Conservation (phyloP, 805 yeast species). For the Candida easanensis region DNA sequence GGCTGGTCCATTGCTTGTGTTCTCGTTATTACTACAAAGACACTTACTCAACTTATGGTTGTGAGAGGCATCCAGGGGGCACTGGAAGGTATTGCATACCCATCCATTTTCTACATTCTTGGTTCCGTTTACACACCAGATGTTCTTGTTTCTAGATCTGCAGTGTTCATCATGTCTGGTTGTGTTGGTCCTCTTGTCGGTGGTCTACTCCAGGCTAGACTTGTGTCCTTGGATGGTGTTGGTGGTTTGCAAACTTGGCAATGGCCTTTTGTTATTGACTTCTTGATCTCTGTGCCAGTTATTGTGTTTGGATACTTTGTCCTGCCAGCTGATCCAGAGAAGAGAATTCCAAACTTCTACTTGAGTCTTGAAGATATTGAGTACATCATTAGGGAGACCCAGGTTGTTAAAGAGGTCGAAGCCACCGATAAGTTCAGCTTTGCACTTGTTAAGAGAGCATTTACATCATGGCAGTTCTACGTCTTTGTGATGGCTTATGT, state of each 20-base stretch:
- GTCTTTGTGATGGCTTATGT: slow-evolving; percentile 19
- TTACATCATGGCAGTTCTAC: slow-evolving; percentile 21
- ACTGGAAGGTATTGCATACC: slow-evolving; percentile 18
- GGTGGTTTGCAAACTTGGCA: slow-evolving; percentile 33
- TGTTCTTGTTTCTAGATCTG: slow-evolving; percentile 17
- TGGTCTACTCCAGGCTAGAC: slow-evolving; percentile 45
- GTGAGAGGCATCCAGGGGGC: slow-evolving; percentile 14
- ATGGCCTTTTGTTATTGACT: slow-evolving; percentile 45
- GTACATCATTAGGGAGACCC: slow-evolving; percentile 11
- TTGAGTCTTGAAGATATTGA: slow-evolving; percentile 18
- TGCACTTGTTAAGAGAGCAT: slow-evolving; percentile 18
- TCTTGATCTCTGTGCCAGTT: slow-evolving; percentile 45
- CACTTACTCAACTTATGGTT: slow-evolving; percentile 7
- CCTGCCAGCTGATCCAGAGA: slow-evolving; percentile 38
- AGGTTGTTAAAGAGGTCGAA: slow-evolving; percentile 18
- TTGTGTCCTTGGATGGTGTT: slow-evolving; percentile 35
- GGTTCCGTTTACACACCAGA: slow-evolving; percentile 16
- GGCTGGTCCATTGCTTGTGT: slow-evolving; percentile 14
- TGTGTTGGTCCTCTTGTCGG: slow-evolving; percentile 15
- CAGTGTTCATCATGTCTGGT: slow-evolving; percentile 17
- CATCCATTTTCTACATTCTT: slow-evolving; percentile 17
- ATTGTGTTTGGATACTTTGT: slow-evolving; percentile 47
- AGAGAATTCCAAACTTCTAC: slow-evolving; percentile 17
- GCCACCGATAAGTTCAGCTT: slow-evolving; percentile 15
- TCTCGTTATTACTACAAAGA: slow-evolving; percentile 10